phyloP scores from a whole-genome alignment of 192 early-diverging fungal genomes.

The Phlyctochytrium arcticum region DNA sequence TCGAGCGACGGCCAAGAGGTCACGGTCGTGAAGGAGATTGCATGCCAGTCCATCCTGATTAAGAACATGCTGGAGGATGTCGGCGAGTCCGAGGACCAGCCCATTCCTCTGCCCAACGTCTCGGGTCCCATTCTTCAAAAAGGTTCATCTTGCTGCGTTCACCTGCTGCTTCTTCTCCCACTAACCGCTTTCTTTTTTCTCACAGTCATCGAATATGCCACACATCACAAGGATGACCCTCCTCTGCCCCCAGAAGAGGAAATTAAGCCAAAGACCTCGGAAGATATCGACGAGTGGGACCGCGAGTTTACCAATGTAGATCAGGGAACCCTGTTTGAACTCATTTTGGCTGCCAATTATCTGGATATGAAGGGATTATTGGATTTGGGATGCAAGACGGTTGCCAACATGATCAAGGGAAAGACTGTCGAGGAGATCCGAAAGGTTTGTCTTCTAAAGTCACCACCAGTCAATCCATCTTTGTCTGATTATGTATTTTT shows the following conservation, averaged over 20 bases:
- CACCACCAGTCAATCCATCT: not conserved
- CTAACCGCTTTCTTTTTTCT: not conserved
- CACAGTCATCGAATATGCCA: conserved; percentile 81
- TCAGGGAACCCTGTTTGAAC: conserved; percentile 89
- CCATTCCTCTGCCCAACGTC: conserved; percentile 88
- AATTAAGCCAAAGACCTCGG: conserved; percentile 57
- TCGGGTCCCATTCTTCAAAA: conserved; percentile 81
- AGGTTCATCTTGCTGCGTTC: conserved; percentile 22
- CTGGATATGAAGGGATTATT: conserved; percentile 59
- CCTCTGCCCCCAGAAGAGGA: conserved; percentile 52
- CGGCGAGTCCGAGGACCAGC: conserved; percentile 39
- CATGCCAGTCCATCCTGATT: conserved; percentile 54
- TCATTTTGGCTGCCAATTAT: conserved; percentile 74
- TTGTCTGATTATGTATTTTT: not conserved
- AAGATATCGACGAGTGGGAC: conserved; percentile 87
- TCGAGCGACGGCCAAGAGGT: conserved; percentile 52
- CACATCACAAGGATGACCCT: conserved; percentile 78
- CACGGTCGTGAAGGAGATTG: conserved; percentile 53
- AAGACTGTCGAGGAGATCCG: conserved; percentile 88
- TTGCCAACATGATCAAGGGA: conserved; percentile 89
- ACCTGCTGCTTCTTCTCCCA: not conserved
- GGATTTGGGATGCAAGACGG: conserved; percentile 73
- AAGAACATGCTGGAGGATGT: conserved; percentile 64
- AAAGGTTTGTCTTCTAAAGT: conserved; percentile 33
- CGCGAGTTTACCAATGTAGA: conserved; percentile 86